Base-by-base conservation (phyloP, 345 rosid genomes). In the Clausena lansium region DNA sequence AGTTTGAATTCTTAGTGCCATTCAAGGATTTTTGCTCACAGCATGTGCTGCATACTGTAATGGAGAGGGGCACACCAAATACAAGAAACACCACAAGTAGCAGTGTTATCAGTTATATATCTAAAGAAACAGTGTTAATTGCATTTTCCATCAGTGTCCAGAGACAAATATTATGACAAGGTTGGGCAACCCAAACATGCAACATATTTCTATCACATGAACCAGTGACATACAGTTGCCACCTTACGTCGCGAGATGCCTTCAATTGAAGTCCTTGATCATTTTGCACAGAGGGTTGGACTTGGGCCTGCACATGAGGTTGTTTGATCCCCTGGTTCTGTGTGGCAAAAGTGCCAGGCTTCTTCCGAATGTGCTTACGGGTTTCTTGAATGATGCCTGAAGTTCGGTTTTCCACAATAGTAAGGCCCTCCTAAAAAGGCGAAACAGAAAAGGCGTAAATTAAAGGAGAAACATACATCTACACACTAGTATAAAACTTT, bases 221-320 rank as follows among this genome's bases (percentile, higher is more conserved):
- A 83, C 80, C 80, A 86, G 79, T 75, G 78, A 85, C 86, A 87
- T 86, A 84, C 73, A 88, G 94, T 82, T 79, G 97, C 89, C 95
- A 92, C 96, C 98, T 95, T 93, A 95, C 99, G 87, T 95, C 99
- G 84, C 97, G 99, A 84, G 99, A 95, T 79, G 98, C 99, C 90
- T 95, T 95, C 75, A 93, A 88, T 82, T 95, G 99, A 86, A 91
- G 90, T 69, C 92, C 99, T 73, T 85, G 93, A 79, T 95, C 97
- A 25, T 86, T 77, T 85, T 88, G 91, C 74, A 70, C 70, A 32
- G 79, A 84, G 19, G 83, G 62, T 78, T 83, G 89, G 63, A 67
- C 77, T 73, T 82, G 83, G 27, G 75, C 70, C 75, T 77, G 85
- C 78, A 77, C 72, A 58, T 78, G 66, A n/a, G 84, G 81, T 28